A percentile compares a stretch with the other conserved stretches of the same genome.
These are phyloP conservation scores for Apiospora arundinis DNA, from an alignment of 2,329 filamentous ascomycete species.

Conservation along the genomic window DNA sequence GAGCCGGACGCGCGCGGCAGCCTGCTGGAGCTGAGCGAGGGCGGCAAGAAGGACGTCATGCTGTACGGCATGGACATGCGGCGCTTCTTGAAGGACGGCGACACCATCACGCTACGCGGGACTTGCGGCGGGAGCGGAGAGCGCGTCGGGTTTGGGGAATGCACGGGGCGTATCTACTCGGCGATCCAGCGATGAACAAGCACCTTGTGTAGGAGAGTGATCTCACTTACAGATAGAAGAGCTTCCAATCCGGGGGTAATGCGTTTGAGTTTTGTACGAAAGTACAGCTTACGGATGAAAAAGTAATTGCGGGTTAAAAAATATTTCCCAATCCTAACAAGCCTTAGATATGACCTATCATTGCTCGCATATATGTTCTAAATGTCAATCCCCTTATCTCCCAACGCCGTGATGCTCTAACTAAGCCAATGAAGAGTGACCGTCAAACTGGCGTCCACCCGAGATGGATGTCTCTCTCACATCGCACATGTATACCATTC, in stretches of 20 bases:
- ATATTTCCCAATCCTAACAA: too few species aligned
- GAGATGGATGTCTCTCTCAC: too few species aligned
- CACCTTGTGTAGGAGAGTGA: too few species aligned
- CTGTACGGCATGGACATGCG: constrained; percentile 48
- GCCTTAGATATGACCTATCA: too few species aligned
- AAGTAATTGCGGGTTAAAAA: too few species aligned
- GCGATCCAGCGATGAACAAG: constrained; percentile 17
- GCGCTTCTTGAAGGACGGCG: constrained; percentile 54
- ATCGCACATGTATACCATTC: too few species aligned
- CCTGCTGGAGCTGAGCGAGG: constrained; percentile 52
- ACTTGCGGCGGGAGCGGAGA: constrained; percentile 41
- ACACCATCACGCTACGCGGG: constrained; percentile 49
- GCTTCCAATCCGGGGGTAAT: too few species aligned
- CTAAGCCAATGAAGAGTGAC: too few species aligned
- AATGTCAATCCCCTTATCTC: background rate
- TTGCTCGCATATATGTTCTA: too few species aligned
- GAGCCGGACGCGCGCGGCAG: constrained; percentile 47
- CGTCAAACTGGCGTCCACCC: too few species aligned
- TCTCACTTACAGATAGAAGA: background rate
- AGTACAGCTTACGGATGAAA: background rate
- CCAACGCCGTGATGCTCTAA: too few species aligned
- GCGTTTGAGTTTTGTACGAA: too few species aligned
- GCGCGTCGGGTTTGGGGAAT: constrained; percentile 53
- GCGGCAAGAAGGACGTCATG: constrained; percentile 51
- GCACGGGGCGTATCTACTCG: constrained; percentile 42